Evolutionary conservation across 441 rosid genomes (phyloP).

Genomic region (Raphanus hybrid): DNA sequence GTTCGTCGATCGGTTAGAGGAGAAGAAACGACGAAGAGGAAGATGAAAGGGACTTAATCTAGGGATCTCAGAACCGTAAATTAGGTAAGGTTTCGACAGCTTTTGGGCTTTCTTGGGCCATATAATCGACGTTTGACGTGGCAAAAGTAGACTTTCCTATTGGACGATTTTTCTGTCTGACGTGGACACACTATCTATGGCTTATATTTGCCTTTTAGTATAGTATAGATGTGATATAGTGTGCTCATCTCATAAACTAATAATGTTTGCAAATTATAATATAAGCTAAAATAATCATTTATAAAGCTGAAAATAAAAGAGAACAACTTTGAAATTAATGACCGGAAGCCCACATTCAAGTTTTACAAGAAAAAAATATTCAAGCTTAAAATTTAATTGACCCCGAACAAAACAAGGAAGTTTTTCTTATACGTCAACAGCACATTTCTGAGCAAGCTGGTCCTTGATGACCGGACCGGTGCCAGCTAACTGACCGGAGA

Average conservation of each 20-base stretch:
- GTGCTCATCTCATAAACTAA: background rate
- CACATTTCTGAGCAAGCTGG: constrained; percentile 57
- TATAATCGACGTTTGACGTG: too few species aligned
- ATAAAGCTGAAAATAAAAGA: background rate
- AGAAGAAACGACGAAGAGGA: too few species aligned
- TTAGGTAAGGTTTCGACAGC: too few species aligned
- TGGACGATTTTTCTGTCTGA: too few species aligned
- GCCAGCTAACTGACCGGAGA: constrained; percentile 32
- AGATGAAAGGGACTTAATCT: too few species aligned
- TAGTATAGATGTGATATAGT: background rate
- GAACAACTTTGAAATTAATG: background rate
- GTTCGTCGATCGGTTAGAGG: too few species aligned
- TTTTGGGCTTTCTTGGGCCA: too few species aligned
- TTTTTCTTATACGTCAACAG: constrained; percentile 51
- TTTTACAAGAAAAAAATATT: background rate
- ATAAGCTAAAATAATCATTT: background rate
- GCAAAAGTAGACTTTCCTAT: too few species aligned
- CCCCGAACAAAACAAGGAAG: background rate
- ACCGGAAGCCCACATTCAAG: background rate
- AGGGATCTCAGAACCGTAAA: too few species aligned
- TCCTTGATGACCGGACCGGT: constrained; percentile 48
- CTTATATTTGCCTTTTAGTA: too few species aligned
- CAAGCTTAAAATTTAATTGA: background rate
- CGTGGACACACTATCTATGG: too few species aligned
- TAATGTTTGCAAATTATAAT: background rate